Evolutionary conservation across 179 eudicot species (phyloP), one percentile per base, ranked within the genome.

Genomic region (Spinacia oleracea): DNA sequence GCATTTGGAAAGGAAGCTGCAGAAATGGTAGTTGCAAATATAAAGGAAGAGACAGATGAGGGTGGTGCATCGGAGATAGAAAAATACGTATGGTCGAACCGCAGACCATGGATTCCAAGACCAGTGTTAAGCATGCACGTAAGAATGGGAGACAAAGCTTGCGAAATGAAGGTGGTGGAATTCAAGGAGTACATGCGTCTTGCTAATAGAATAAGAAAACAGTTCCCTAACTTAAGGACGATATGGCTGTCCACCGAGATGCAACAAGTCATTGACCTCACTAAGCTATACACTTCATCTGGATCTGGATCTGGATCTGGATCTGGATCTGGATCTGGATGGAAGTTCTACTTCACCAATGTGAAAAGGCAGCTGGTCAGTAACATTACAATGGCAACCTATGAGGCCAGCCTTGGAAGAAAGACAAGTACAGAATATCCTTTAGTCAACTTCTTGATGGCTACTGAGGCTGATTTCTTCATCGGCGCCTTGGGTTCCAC

Each of bases 231-330:
- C 74, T 85, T 96, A 18, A 80, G 83, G 14, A 84, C 87, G 78
- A 87, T 91, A 59, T 96, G 99, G 99, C 84, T 96, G 43, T 96
- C 99, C 8, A 93, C 99, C 2, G 99, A 96, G 80, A 96, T 96
- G 99, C 93, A 94, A 87, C 92, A 90, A 73, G 99, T 96, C 35
- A 73, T 93, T 23, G 89, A 96, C 60, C 82, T 81, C 73, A 83
- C 93, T 9, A 86, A 78, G 68, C 74, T 59, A 2, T 93, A 91
- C 84, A 76, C 63, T 0, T 62, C 81, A 2, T 46, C 83, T 2
- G 82, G 85, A 8, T 96, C n/a, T n/a, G n/a, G n/a, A n/a, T n/a
- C n/a, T n/a, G n/a, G n/a, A n/a, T n/a, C n/a, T n/a, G n/a, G n/a
- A n/a, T n/a, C n/a, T n/a, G n/a, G n/a, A n/a, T n/a, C n/a, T n/a